Base-by-base conservation (phyloP, 768 basidiomycete species). In the Amanita subjunquillea region DNA sequence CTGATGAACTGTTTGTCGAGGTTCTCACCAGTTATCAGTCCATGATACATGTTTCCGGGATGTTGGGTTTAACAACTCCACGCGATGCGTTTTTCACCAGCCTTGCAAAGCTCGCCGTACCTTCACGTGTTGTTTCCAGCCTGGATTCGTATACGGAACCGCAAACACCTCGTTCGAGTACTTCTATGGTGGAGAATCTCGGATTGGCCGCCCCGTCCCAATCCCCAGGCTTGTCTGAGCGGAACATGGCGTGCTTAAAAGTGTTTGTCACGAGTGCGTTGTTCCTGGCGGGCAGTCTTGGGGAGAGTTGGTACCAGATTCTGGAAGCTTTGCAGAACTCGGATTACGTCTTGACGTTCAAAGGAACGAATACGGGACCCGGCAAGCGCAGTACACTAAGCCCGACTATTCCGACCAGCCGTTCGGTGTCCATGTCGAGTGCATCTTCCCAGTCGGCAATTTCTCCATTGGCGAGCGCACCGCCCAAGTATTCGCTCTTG, bases 201-300 rank as follows among this genome's bases (percentile, higher is more conserved):
- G 87, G 87, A 0, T 60, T 88, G 37, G 72, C 76, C 2, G 69
- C 68, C 1, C 69, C 79, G 0, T 46, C 66, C 0, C 75, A 80
- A 53, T 71, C 85, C 0, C 91, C 93, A 0, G 81, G 84, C 3
- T 69, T 99, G 8, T 92, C 89, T 0, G 87, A 92, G 58, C 75
- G 93, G 27, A 99, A 99, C 60, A 73, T 96, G 57, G 87, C 90
- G n/a, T n/a, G n/a, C n/a, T n/a, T n/a, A n/a, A n/a, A n/a, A n/a
- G n/a, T n/a, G n/a, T n/a, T n/a, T n/a, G n/a, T n/a, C n/a, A n/a
- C n/a, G n/a, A n/a, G n/a, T n/a, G n/a, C n/a, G n/a, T n/a, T n/a
- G n/a, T n/a, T n/a, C n/a, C n/a, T n/a, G n/a, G n/a, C n/a, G n/a
- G n/a, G n/a, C n/a, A n/a, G n/a, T n/a, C n/a, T n/a, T n/a, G n/a